These are phyloP conservation scores for Cryptococcus sp. DNA, from an alignment of 1,284 basidiomycete species.

Conservation along the genomic window DNA sequence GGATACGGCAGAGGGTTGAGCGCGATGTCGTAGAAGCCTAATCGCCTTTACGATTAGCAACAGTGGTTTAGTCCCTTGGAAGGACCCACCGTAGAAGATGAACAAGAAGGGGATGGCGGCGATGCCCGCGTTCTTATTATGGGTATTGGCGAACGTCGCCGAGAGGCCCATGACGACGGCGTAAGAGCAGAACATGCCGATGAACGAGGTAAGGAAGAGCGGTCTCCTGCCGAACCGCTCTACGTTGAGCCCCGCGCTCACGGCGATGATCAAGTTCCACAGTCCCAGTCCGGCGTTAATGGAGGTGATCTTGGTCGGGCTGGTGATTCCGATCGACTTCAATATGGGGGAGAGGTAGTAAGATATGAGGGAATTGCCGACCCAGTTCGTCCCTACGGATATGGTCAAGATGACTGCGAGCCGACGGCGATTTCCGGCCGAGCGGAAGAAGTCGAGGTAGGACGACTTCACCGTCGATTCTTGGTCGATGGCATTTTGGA, in stretches of 20 bases:
- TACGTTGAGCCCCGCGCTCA: constrained; percentile 39
- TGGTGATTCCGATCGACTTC: constrained; percentile 66
- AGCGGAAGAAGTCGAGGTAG: constrained; percentile 24
- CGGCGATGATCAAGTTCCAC: constrained; percentile 37
- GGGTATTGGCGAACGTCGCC: constrained; percentile 52
- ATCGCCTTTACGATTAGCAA: too few relatives aligned
- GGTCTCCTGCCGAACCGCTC: constrained; percentile 45
- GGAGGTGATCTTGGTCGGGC: constrained; percentile 58
- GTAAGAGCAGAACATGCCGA: constrained; percentile 66
- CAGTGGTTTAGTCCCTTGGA: too few relatives aligned
- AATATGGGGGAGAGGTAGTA: constrained; percentile 73
- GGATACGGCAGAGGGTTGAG: constrained; percentile 63
- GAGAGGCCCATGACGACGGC: constrained; percentile 66
- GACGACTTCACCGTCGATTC: constrained; percentile 33
- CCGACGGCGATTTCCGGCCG: constrained; percentile 23
- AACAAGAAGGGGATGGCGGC: constrained; percentile 69
- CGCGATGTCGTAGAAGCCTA: constrained; percentile 61
- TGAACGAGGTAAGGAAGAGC: constrained; percentile 59
- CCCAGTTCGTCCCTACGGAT: constrained; percentile 32
- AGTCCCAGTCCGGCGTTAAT: constrained; percentile 67
- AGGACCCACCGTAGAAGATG: constrained; percentile 56
- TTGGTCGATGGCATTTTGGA: constrained; percentile 45
- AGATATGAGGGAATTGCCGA: constrained; percentile 62
- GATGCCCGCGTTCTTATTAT: constrained; percentile 36
- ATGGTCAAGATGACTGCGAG: constrained; percentile 35